Base-by-base conservation (phyloP, 2,329 filamentous ascomycete genomes). In the Phialophora chinensis region DNA sequence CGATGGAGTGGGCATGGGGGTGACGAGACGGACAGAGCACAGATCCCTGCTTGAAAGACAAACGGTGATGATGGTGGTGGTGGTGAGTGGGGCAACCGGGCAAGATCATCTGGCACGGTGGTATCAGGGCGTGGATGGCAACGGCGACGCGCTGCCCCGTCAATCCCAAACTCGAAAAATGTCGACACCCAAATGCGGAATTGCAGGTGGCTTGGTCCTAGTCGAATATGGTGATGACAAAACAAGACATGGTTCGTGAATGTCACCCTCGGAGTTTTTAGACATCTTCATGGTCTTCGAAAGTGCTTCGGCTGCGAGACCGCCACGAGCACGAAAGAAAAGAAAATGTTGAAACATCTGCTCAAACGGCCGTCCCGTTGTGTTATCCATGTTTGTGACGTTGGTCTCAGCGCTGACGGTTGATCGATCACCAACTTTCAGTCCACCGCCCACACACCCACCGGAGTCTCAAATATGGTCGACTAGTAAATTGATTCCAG, bases 231-330 rank as follows among this genome's bases (percentile, higher is more conserved):
- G 54, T 50, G 47, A 55, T 52, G 56, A 54, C 55, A 58, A 31
- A 27, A 27, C 38, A 58, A 42, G 10, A 44, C 23, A 10, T 47
- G 35, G 35, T 58, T 38, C 55, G 38, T 60, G 25, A 53, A 33
- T 60, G 65, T 47, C 58, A 52, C 58, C 55, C 58, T 20, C 27
- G 35, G 56, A 23, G 33, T 50, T 54, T 54, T 54, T 38, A 35
- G 59, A 63, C 58, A 57, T 53, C 49, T 49, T 59, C 61, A 57
- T 69, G 66, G 64, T 64, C 64, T 60, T 64, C 59, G 67, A 69
- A 65, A 66, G 67, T 66, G 64, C 67, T 69, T 69, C 66, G 62
- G 67, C 67, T 66, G 64, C 61, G 61, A 49, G 49, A 50, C 47
- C 23, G 47, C 33, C 29, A 60, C 47, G 62, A 66, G 66, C 63